Evolutionary conservation across 2,329 filamentous ascomycete genomes (phyloP), one percentile per base, ranked within the genome.

Genomic region (Colletotrichum lindemuthianum): DNA sequence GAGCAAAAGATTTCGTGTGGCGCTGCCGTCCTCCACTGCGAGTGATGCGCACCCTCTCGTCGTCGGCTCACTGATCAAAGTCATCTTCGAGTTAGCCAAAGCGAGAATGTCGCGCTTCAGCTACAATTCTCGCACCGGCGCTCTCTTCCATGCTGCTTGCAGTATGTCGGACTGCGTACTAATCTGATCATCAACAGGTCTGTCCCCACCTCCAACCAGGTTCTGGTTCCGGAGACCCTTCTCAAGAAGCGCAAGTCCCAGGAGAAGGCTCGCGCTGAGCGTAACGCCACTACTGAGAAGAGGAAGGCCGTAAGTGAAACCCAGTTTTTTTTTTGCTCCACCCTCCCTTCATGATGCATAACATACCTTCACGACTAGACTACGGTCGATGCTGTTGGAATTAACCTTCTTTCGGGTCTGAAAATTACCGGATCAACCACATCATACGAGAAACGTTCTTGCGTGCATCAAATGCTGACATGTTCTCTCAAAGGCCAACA

Each of bases 191-290:
- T 79, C 77, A 37, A 32, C 79, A 97, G 93, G 85, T 90, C 89
- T 84, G 92, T 97, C 78, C 93, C 96, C 74, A 97, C 93, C 82
- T 85, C 94, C 83, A 92, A 97, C 82, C 92, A 98, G 82, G 90
- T 99, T 81, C 88, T 98, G 81, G 93, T 98, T 80, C 96, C 96
- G 75, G 96, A 99, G 92, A 99, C 96, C 76, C 92, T 99, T 78
- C 90, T 99, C 83, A 99, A 99, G 92, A 99, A 99, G 93, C 92
- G 96, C 87, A 99, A 99, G 93, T 93, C 89, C 82, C 95, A 97
- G 86, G 96, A 99, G 90, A 97, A 97, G 90, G 93, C 94, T 81
- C 92, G 94, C 82, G 94, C 96, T 82, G 92, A 95, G 84, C 91
- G 90, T 80, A 82, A 87, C 73, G 87, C 91, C 71, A 92, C 92